Conservation (phyloP, 2,329 filamentous ascomycete species). For the Sphaerostilbella broomeana region DNA sequence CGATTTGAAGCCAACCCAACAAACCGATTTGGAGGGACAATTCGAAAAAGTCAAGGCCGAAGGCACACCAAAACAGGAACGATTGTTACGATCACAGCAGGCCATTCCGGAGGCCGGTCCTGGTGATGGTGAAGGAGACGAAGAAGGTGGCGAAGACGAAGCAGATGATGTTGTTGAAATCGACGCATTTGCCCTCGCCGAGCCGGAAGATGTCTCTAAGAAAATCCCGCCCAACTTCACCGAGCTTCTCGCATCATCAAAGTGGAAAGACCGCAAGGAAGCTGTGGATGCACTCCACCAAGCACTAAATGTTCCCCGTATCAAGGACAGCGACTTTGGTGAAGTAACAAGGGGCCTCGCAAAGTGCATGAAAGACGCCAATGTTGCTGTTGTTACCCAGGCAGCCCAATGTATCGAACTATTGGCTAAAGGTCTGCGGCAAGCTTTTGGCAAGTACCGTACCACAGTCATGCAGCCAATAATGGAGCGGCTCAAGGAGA, state of each 20-base stretch:
- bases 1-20: constrained; percentile 91
- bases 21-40: constrained; percentile 84
- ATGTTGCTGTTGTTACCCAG: constrained; percentile 87
- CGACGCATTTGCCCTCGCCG: constrained; percentile 74
- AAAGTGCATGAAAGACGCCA: constrained; percentile 98
- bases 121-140: constrained; percentile 51
- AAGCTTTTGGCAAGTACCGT: constrained; percentile 73
- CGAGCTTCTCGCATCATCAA: constrained; percentile 79
- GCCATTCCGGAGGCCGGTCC: constrained; percentile 69
- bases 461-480: constrained; percentile 77
- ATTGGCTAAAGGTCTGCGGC: constrained; percentile 77
- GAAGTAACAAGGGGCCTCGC: constrained; percentile 79
- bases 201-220: constrained; percentile 77
- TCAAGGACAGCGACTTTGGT: constrained; percentile 84
- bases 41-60: constrained; percentile 93
- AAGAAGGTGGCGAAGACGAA: constrained; percentile 50
- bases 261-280: constrained; percentile 98
- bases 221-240: constrained; percentile 77
- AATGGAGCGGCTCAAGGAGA: constrained; percentile 94
- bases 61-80: constrained; percentile 79
- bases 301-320: constrained; percentile 74
- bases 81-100: constrained; percentile 83
- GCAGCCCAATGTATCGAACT: constrained; percentile 90
- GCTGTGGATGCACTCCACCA: constrained; percentile 75
- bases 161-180: constrained; percentile 53